phyloP scores from a whole-genome alignment of 306 rosid species.

The Vigna reflexopilosa region DNA sequence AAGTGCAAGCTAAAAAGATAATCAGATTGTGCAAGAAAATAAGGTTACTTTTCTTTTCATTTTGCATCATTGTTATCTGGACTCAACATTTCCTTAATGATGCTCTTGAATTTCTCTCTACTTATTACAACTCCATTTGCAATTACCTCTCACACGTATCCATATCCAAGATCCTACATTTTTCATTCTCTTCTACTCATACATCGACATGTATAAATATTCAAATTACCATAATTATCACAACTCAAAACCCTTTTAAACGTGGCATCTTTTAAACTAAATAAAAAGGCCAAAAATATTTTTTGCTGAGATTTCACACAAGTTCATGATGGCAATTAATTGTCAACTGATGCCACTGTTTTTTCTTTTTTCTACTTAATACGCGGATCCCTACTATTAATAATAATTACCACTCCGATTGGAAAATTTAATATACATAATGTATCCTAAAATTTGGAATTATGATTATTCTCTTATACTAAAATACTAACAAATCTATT shows the following conservation, averaged over 20 bases:
- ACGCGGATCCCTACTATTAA: too few relatives aligned
- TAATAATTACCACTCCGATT: too few relatives aligned
- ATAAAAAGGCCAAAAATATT: not conserved
- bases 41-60: constrained; percentile 51
- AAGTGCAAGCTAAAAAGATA: constrained; percentile 30
- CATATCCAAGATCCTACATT: not conserved
- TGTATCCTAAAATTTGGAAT: not conserved
- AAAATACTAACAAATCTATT: too few relatives aligned
- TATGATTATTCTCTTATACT: too few relatives aligned
- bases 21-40: constrained; percentile 46
- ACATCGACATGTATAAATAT: constrained; percentile 8
- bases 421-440: not conserved
- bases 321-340: not conserved
- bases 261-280: constrained; percentile 33
- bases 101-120: constrained; percentile 37
- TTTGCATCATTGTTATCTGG: constrained; percentile 47
- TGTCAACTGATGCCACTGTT: too few relatives aligned
- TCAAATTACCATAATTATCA: constrained; percentile 29
- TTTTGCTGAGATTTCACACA: not conserved
- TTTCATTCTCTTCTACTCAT: constrained; percentile 18
- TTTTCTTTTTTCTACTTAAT: too few relatives aligned
- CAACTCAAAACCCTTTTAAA: constrained; percentile 19
- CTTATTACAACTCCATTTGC: constrained; percentile 2
- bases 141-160: constrained; percentile 24
- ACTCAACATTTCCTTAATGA: constrained; percentile 48